phyloP scores from a whole-genome alignment of 208 protist genomes.

The Wallacemonas collosoma region DNA sequence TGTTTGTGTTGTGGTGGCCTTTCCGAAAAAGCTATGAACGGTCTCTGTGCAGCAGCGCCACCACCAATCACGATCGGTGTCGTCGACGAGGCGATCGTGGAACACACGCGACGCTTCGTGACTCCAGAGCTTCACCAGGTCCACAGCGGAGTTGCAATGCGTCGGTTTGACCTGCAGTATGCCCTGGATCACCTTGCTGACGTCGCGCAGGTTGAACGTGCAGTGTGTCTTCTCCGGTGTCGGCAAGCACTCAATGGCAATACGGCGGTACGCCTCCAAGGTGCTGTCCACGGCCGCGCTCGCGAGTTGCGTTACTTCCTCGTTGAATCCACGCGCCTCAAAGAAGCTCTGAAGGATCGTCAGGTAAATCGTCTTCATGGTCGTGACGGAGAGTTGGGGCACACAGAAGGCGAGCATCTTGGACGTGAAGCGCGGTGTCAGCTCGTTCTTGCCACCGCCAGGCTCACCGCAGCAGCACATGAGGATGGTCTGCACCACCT shows the following conservation, averaged over 20 bases:
- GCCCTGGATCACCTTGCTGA: constrained; percentile 97
- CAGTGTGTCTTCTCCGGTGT: constrained; percentile 98
- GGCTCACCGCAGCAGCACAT: constrained; percentile 93
- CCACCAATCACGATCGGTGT: constrained; percentile 92
- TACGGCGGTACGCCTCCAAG: constrained; percentile 93
- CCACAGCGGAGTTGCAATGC: constrained; percentile 46
- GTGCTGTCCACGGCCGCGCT: constrained; percentile 89
- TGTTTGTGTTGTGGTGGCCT: constrained; percentile 20
- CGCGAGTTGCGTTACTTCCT: constrained; percentile 47
- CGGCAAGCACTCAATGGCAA: constrained; percentile 93
- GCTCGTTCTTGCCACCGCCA: constrained; percentile 94
- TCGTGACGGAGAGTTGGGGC: constrained; percentile 81
- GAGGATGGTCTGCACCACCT: constrained; percentile 88
- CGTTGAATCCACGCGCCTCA: constrained; percentile 38
- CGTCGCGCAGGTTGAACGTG: constrained; percentile 98
- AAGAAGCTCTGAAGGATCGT: constrained; percentile 94
- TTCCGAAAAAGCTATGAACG: constrained; percentile 27
- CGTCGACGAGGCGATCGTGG: constrained; percentile 95
- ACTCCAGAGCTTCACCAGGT: constrained; percentile 90
- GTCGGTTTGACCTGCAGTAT: constrained; percentile 88
- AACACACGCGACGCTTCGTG: constrained; percentile 97
- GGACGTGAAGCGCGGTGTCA: constrained; percentile 91
- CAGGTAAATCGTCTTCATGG: constrained; percentile 92
- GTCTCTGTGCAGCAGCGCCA: constrained; percentile 73
- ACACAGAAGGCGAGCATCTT: constrained; percentile 93